phyloP scores from a whole-genome alignment of 1,284 basidiomycete species.

The Xerocomus tenax region DNA sequence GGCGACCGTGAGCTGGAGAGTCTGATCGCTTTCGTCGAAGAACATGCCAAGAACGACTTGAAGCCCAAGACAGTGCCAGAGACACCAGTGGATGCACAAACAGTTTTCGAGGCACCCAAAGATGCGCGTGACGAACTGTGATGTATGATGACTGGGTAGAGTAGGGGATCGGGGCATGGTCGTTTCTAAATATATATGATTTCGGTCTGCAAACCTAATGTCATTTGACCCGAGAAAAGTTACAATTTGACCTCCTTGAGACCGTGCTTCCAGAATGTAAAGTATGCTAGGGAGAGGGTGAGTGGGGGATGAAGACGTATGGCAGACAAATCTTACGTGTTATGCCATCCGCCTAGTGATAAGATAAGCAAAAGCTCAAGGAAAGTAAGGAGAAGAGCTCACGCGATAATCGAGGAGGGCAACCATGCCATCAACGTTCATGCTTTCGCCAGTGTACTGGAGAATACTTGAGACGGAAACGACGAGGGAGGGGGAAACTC shows the following conservation, averaged over 20 bases:
- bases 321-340: constrained; percentile 51
- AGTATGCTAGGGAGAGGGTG: constrained; percentile 55
- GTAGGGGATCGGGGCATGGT: constrained; percentile 16
- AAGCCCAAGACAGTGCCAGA: constrained; percentile 17
- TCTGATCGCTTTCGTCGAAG: constrained; percentile 76
- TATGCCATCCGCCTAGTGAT: constrained; percentile 53
- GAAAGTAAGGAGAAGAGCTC: constrained; percentile 21
- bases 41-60: constrained; percentile 64
- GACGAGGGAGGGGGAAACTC: constrained; percentile 21
- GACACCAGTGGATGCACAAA: constrained; percentile 19
- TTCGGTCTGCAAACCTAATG: constrained; percentile 13
- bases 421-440: constrained; percentile 87
- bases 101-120: constrained; percentile 24
- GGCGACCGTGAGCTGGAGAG: constrained; percentile 86
- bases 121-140: constrained; percentile 25
- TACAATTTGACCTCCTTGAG: constrained; percentile 69
- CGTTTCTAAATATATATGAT: constrained; percentile 19
- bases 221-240: constrained; percentile 4
- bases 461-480: constrained; percentile 12
- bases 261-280: constrained; percentile 92
- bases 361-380: constrained; percentile 8
- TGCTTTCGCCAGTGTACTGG: constrained; percentile 79
- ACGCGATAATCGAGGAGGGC: constrained; percentile 80
- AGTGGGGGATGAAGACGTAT: constrained; percentile 2
- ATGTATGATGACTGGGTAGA: constrained; percentile 13